Evolutionary conservation across 805 yeast species (phyloP), one percentile per base, ranked within the genome.

Genomic region (Peterozyma xylosa): DNA sequence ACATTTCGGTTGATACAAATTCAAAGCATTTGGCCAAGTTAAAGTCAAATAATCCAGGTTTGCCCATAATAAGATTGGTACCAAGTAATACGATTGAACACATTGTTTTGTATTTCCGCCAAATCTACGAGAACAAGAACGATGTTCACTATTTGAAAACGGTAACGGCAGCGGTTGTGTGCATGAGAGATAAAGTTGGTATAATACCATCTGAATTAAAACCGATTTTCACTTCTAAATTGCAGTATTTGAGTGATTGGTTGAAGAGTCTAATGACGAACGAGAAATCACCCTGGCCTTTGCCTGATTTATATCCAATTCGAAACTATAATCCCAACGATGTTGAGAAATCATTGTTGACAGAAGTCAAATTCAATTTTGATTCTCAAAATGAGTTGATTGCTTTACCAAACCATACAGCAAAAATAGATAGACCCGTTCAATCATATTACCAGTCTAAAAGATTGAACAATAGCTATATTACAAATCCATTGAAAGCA

Each of bases 21-120:
- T 49, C 42, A 15, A 48, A 42, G 16, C 43, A 51, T 10, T 30
- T 39, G 2, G 13, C 27, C 4, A 17, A 21, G 4, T 43, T 45
- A 33, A 43, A 45, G 13, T 32, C 50, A 38, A 51, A 43, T 9
- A 45, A 41, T 18, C 6, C 11, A 10, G 38, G 30, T 43, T 59
- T 56, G 52, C 70, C 54, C 59, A 64, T 86, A 4, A 55, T 91
- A 21, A 66, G 91, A 33, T 65, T 91, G 18, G 78, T 87, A 3
- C 83, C 96, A 2, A 75, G 82, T 46, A 82, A 86, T 53, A 82
- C 95, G 2, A 78, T 87, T 21, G 96, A 91, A 53, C 98, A 91
- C 58, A 80, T 88, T 49, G 76, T 78, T 48, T 55, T 73, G 46
- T 66, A 71, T 53, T 74, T 79, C 67, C 56, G 58, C 47, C 46